Percentiles rank a stretch among this genome's conserved stretches.
Evolutionary conservation across 805 yeast genomes (phyloP).

Genomic region (Wickerhamomyces chambardii): DNA sequence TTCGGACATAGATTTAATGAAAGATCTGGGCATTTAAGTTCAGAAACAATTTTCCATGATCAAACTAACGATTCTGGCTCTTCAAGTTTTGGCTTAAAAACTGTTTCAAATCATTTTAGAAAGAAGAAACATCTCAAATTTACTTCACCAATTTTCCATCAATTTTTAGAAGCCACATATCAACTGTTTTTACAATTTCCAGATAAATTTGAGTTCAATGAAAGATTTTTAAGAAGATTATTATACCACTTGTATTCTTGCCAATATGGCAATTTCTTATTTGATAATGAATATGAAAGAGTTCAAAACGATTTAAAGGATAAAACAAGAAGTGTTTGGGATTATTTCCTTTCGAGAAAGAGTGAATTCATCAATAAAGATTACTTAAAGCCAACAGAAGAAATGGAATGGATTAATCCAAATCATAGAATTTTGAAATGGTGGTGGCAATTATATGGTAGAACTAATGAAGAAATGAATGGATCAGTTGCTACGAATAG

Average conservation of each 20-base stretch:
- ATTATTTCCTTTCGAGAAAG: constrained; percentile 73
- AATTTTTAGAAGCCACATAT: constrained; percentile 83
- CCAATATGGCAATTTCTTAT: constrained; percentile 87
- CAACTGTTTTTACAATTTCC: constrained; percentile 73
- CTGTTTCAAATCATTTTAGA: constrained; percentile 41
- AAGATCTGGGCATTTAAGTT: constrained; percentile 67
- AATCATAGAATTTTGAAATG: constrained; percentile 57
- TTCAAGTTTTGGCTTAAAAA: constrained; percentile 34
- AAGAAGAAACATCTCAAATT: constrained; percentile 42
- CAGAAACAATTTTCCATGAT: constrained; percentile 40
- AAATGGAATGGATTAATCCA: constrained; percentile 40
- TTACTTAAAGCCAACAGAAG: constrained; percentile 25
- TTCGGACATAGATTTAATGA: constrained; percentile 90
- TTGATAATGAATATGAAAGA: constrained; percentile 64
- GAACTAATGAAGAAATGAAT: constrained; percentile 63
- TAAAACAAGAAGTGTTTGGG: constrained; percentile 82
- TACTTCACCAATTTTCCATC: constrained; percentile 91
- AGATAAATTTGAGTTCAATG: constrained; percentile 73
- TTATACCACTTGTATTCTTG: constrained; percentile 88
- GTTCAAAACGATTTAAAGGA: constrained; percentile 28
- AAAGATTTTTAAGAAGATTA: constrained; percentile 74
- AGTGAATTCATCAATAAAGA: constrained; percentile 54
- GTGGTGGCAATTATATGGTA: constrained; percentile 86
- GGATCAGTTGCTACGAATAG: constrained; percentile 4
- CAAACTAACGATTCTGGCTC: constrained; percentile 12